Percentiles rank a stretch among this genome's conserved stretches.
phyloP scores from a whole-genome alignment of 495 filamentous ascomycete genomes.

The Daldinia decipiens region DNA sequence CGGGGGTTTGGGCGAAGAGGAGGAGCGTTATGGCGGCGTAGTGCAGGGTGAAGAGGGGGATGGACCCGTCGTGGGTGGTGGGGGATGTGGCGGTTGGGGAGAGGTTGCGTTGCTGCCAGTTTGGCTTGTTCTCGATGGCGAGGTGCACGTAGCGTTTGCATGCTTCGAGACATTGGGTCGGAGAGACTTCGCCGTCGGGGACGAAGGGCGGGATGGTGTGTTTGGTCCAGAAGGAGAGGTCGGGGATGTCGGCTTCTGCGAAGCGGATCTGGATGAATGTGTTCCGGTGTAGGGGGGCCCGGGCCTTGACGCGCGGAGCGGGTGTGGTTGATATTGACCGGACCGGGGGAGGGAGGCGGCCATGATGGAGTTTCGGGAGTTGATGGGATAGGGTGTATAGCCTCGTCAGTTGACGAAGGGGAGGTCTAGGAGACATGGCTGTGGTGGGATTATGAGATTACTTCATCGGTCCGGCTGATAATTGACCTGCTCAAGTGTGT shows the following conservation, averaged over 20 bases:
- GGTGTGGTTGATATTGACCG: background rate
- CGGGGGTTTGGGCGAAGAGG: background rate
- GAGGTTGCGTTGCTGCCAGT: constrained; percentile 8
- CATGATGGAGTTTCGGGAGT: background rate
- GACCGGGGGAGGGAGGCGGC: background rate
- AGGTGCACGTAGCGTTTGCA: constrained; percentile 41
- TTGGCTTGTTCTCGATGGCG: constrained; percentile 20
- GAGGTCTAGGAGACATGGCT: background rate
- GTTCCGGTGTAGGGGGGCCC: constrained; percentile 6
- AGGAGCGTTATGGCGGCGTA: constrained; percentile 23
- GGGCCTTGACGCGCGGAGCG: background rate
- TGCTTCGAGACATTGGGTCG: constrained; percentile 36
- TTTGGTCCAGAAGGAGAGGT: constrained; percentile 38
- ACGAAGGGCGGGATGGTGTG: constrained; percentile 5
- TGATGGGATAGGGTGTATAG: background rate
- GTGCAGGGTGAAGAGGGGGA: constrained; percentile 32
- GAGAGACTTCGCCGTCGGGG: constrained; percentile 33
- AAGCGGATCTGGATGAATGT: constrained; percentile 25
- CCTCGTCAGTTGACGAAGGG: background rate
- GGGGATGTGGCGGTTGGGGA: constrained; percentile 8
- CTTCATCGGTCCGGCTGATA: background rate
- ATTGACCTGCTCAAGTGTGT: background rate
- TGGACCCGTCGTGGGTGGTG: background rate
- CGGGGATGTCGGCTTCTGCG: constrained; percentile 43
- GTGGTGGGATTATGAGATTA: background rate